phyloP scores from a whole-genome alignment of 169 alveolate genomes.

The Plasmodium vivax region DNA sequence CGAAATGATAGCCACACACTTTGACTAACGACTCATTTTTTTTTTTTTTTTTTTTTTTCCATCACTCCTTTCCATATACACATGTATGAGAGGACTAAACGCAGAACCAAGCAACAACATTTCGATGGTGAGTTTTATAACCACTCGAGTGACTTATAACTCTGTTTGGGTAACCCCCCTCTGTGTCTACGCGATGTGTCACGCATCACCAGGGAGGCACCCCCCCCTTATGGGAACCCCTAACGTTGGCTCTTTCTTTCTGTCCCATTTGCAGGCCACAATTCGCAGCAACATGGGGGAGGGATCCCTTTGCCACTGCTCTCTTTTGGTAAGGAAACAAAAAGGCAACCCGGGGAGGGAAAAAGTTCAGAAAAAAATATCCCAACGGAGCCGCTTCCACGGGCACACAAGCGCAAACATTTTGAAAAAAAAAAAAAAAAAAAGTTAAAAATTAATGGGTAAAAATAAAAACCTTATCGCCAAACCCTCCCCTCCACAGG shows the following conservation, averaged over 20 bases:
- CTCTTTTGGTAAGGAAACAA: background rate
- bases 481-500: background rate
- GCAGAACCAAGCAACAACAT: background rate
- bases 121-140: constrained; percentile 23
- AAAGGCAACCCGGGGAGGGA: background rate
- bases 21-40: background rate
- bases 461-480: background rate
- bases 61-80: background rate
- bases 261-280: background rate
- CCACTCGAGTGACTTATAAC: background rate
- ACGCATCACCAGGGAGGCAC: background rate
- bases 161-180: background rate
- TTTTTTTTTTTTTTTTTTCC: background rate
- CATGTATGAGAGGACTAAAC: constrained; percentile 59
- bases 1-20: background rate
- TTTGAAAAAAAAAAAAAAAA: background rate
- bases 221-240: background rate
- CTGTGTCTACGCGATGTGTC: background rate
- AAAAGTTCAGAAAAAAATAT: background rate
- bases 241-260: background rate
- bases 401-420: background rate
- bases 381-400: background rate
- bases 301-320: background rate
- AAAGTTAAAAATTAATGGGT: background rate
- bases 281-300: background rate